Conservation (phyloP, 2,329 filamentous ascomycete species). For the Stachybotrys chlorohalonatus region DNA sequence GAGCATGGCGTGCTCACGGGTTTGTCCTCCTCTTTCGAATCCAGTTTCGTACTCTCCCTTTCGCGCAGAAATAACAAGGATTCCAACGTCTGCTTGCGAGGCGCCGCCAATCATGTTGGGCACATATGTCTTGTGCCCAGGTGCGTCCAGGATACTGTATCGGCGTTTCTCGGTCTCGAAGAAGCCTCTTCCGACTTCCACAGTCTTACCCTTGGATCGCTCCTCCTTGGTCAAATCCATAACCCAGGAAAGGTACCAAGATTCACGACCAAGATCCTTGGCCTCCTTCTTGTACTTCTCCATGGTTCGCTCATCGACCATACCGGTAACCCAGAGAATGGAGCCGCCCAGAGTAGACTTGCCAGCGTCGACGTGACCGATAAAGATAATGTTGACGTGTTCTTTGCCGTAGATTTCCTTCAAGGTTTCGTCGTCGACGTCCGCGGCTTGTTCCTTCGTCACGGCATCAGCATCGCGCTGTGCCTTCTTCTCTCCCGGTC, state of each 20-base stretch:
- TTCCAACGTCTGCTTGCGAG: conserved; percentile 86
- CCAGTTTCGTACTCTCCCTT: conserved; percentile 99
- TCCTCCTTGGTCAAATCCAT: conserved; percentile 97
- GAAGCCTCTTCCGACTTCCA: conserved; percentile 91
- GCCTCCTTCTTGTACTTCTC: conserved; percentile 97
- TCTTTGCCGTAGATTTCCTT: conserved; percentile 96
- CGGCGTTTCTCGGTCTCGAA: conserved; percentile 95
- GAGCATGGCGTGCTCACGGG: conserved; percentile 92
- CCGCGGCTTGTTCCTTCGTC: conserved; percentile 69
- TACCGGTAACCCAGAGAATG: conserved; percentile 87
- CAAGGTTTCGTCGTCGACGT: conserved; percentile 63
- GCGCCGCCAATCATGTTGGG: conserved; percentile 97
- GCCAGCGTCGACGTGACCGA: conserved; percentile 96
- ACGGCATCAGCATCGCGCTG: conserved; percentile 72
- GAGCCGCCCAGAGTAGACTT: conserved; percentile 94
- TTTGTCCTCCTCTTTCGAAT: conserved; percentile 94
- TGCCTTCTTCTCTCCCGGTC: conserved; percentile 37
- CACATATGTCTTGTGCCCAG: conserved; percentile 96
- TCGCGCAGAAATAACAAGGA: conserved; percentile 89
- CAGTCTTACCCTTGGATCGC: conserved; percentile 91
- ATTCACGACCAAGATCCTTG: conserved; percentile 92
- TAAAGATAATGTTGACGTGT: conserved; percentile 90
- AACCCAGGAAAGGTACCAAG: conserved; percentile 98
- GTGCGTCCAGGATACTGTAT: conserved; percentile 95
- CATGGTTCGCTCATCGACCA: conserved; percentile 98